A percentile compares a stretch with the other conserved stretches of the same genome.
Conservation (phyloP, 148 eudicot species). For the Hydrangea macrophylla region DNA sequence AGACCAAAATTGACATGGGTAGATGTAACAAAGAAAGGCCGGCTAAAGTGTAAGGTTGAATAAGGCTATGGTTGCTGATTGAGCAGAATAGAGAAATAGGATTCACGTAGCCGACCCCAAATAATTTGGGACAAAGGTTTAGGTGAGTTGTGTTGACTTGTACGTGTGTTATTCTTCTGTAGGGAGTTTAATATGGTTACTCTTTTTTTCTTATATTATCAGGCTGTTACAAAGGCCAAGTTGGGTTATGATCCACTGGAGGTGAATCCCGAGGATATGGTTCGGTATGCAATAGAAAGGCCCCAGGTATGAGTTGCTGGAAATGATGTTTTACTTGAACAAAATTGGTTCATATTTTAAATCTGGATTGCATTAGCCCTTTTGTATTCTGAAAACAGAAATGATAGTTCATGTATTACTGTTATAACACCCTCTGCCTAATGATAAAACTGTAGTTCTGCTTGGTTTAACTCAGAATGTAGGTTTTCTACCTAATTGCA, state of each 20-base stretch:
- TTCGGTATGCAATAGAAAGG: constrained; percentile 82
- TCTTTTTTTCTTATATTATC: constrained; percentile 14
- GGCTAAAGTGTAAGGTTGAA: no score
- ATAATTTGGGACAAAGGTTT: no score
- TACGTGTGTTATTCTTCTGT: neutral
- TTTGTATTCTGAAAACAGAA: no score
- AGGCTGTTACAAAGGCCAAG: constrained; percentile 98
- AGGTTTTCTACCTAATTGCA: neutral
- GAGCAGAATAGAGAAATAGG: no score
- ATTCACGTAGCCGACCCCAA: neutral
- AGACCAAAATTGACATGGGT: no score
- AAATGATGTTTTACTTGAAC: neutral
- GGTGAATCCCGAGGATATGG: constrained; percentile 99
- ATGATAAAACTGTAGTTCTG: no score
- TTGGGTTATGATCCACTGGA: constrained; percentile 97
- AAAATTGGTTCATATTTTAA: neutral
- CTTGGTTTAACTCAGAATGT: no score
- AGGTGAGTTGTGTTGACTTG: neutral
- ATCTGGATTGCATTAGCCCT: neutral
- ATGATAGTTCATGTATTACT: no score
- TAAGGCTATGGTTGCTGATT: no score
- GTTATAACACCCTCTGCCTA: no score
- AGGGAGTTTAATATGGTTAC: neutral
- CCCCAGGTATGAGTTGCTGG: constrained; percentile 71
- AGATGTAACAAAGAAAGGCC: no score